Base-by-base conservation (phyloP, 2,329 filamentous ascomycete genomes). In the Tricladium varicosporioides region DNA sequence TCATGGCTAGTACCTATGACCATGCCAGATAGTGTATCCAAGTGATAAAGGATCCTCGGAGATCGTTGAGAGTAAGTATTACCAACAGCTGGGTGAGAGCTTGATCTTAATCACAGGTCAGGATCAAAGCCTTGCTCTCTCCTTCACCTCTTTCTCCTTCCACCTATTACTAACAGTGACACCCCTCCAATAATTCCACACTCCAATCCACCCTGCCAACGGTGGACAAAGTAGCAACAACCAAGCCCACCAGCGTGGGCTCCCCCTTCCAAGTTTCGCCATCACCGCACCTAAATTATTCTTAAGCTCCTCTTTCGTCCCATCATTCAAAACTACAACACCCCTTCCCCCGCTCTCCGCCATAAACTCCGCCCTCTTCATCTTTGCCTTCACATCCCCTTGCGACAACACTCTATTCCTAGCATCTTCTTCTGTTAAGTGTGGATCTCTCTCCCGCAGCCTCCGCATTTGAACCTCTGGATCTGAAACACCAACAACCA, bases 241-340 rank as follows among this genome's bases (percentile, higher is more conserved):
- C 82, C 84, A 88, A n/a, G 84, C 84, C 93, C 94, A 97, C 70
- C 69, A 69, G 51, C 59, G 63, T 8, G 66, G 70, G 59, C 88
- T 94, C 15, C 75, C 74, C 47, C 68, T 76, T 66, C 78, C 79
- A 40, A 97, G 75, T 59, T 80, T 79, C 3, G 67, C 69, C 76
- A 97, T 84, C 7, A 86, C 88, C 58, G 75, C 77, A 51, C 80
- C 78, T 10, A 97, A 76, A 71, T 91, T 85, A 51, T 69, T 72
- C 72, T 83, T 81, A 68, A 99, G 72, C 60, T 91, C 84, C 36
- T 85, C 85, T 68, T 79, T 86, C 48, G 84, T 84, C 2, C 83
- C 84, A 74, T 97, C 93, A 74, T 99, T 99, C 90, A 90, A 94
- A 19, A 99, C 81, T 33, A 97, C 91, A 2, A 92, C 81, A 0